Base-by-base conservation (phyloP, 345 rosid genomes). In the Eutrema heterophyllum region DNA sequence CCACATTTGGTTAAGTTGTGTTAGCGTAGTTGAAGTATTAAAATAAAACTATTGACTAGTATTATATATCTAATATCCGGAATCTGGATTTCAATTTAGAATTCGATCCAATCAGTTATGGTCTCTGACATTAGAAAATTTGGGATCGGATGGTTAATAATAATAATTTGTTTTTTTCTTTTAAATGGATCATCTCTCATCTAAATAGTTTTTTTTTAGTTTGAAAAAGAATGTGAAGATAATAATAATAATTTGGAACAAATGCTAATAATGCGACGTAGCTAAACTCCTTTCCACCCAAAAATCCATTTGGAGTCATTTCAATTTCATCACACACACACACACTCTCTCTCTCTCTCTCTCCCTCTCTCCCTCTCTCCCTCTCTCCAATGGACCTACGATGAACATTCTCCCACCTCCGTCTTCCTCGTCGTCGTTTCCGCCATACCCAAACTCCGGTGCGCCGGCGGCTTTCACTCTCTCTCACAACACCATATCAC, bases 331-430 rank as follows among this genome's bases (percentile, higher is more conserved):
- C 18, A n/a, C 4, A 14, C 14, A 29, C 8, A 9, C 14, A 2
- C 65, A 3, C 29, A 0, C 54, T 18, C 54, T 7, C 13, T 9
- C n/a, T n/a, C n/a, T n/a, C n/a, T n/a, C n/a, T n/a, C 15, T 18
- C 32, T 1, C 27, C 48, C 30, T 41, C 71, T 56, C 56, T 24
- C 68, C 46, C n/a, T n/a, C 15, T 18, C 32, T 1, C 27, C 48
- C 30, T 41, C 71, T 56, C 56, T 24, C 68, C 46, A 60, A 87
- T 87, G 91, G 93, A 79, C 52, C 54, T 80, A 84, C 77, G 68
- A 93, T 90, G 98, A 92, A 72, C 84, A n/a, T 85, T 39, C 77
- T 78, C 38, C 70, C 65, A 41, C 75, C 82, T n/a, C 72, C 82
- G 48, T 13, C 86, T 7, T 56, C 81, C 35, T 81, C 78, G 18